A percentile compares a stretch with the other conserved stretches of the same genome.
Conservation (phyloP, 768 basidiomycete genomes). For the Lentinula raphanica region DNA sequence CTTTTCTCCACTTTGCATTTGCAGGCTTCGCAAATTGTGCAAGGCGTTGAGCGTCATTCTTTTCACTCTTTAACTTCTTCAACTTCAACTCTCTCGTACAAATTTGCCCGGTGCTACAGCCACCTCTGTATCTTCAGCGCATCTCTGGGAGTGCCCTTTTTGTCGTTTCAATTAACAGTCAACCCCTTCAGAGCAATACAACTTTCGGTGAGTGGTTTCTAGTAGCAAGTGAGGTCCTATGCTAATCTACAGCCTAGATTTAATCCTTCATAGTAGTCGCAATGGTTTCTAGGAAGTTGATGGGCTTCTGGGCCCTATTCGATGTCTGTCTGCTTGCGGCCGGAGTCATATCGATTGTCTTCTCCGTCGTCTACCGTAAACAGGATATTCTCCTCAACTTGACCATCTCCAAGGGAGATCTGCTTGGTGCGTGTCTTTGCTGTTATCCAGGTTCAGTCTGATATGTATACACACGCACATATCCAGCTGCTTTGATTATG, state of each 20-base stretch:
- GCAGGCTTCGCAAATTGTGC: conserved; percentile 40
- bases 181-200: neutral
- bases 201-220: neutral
- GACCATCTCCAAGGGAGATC: conserved; percentile 51
- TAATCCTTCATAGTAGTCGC: conserved; percentile 19
- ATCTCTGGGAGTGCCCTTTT: conserved; percentile 49
- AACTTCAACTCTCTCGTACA: conserved; percentile 22
- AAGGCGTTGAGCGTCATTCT: conserved; percentile 70
- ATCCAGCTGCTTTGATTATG: conserved; percentile 61
- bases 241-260: neutral
- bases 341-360: conserved; percentile 55
- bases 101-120: conserved; percentile 36
- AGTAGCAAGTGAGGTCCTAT: neutral
- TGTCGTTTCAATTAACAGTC: neutral
- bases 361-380: conserved; percentile 69
- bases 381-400: conserved; percentile 71
- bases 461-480: conserved; percentile 3
- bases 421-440: conserved; percentile 42
- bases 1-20: conserved; percentile 26
- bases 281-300: conserved; percentile 72
- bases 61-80: conserved; percentile 24
- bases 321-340: conserved; percentile 68
- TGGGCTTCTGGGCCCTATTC: conserved; percentile 68
- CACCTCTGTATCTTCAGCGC: conserved; percentile 32
- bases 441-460: neutral